Evolutionary conservation across 208 protist species (phyloP), one percentile per base, ranked within the genome.

Genomic region (Acanthamoeba culbertsoni): DNA sequence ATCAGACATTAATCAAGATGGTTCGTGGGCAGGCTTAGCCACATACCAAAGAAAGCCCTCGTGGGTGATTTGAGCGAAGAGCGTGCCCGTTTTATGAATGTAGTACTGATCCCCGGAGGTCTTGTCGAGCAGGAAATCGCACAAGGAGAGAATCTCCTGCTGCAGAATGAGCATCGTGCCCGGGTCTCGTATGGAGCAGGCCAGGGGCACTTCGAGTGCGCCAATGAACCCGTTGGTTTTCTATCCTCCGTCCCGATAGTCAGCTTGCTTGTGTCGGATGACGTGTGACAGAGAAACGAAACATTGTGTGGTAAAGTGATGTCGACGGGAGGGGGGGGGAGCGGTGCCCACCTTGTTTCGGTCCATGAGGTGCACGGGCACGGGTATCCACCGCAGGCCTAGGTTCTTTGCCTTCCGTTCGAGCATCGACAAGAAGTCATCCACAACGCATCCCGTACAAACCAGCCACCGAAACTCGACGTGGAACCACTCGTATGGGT

Each of bases 401-500:
- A 92, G 92, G 57, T 89, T 86, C 68, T 96, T 96, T 7, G 93
- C 93, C 45, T 94, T 94, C 37, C 93, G 31, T 18, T 94, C 71
- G 14, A 86, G 59, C 62, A 57, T 93, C 46, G 48, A 62, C 28
- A 96, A 35, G 46, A 95, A 95, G n/a, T 96, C 95, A 35, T 96
- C 93, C 14, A 96, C 91, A 12, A 96, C 95, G 48, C 91, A 94
- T 68, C 91, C 93, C n/a, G 95, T 96, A 71, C 91, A 95, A 1
- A 96, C 91, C 71, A 96, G 92, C 95, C 95, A 96, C 45, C 93
- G 91, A 37, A 95, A 92, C 75, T 96, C 91, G 26, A 96, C 55
- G 62, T 91, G 91, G 46, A 57, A 93, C 62, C 88, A 93, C 88
- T 93, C 63, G 42, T 93, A 82, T 1, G 88, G 88, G n/a, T 93